Evolutionary conservation across 306 rosid genomes (phyloP), one percentile per base, ranked within the genome.

Genomic region (Castanea sativa): DNA sequence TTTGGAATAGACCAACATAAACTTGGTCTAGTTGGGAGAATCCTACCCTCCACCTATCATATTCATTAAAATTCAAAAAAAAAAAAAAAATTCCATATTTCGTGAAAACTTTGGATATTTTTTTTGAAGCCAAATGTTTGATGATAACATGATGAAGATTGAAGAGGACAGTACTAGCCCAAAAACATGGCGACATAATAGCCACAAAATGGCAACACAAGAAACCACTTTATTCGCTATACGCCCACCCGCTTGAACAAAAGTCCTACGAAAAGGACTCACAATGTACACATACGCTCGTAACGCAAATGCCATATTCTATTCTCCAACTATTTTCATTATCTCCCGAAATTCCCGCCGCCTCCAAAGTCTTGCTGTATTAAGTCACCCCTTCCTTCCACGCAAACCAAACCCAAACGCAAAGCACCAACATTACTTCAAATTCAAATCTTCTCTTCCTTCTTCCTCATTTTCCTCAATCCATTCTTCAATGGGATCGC

Each of bases 401-500:
- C 38, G 16, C 58, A 41, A 38, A 2, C 18, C 38, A 55, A 6
- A 23, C 10, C 25, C 79, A 10, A 30, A n/a, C 16, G 33, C 32
- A 43, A 20, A 15, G 58, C 0, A 49, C 53, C 84, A 74, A 21
- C 80, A 60, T 76, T 80, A 49, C 16, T 49, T 75, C 3, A 19
- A 19, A 3, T 75, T 75, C 83, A 80, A 78, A 73, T 30, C 80
- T 20, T 18, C n/a, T 74, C 9, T 73, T 65, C 57, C 81, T n/a
- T 16, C 27, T 74, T 8, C 51, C 30, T 75, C 68, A 69, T 38
- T 45, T 32, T 49, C 14, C 53, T 13, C 16, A 49, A 2, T 49
- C 53, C 53, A 49, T 10, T 49, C 53, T 12, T 57, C 75, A 63
- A 94, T 92, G 97, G 91, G 90, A 25, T 92, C 93, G 1, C 71